Base-by-base conservation (phyloP, 2,329 filamentous ascomycete genomes). In the Beauveria sp. region DNA sequence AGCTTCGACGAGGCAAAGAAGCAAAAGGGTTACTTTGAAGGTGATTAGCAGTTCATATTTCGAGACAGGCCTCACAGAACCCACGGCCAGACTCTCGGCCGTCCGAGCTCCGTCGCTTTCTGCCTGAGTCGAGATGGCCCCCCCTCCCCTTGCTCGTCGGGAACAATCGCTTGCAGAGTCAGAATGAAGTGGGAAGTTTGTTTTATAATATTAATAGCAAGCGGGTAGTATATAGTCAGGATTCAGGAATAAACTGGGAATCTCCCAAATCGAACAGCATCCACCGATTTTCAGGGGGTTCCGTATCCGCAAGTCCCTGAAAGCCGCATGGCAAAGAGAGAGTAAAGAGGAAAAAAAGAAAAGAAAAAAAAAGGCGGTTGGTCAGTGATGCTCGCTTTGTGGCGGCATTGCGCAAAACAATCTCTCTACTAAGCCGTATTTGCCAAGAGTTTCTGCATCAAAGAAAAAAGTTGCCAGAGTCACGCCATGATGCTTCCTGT, bases 381-480 rank as follows among this genome's bases (percentile, higher is more conserved):
- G 45, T 34, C n/a, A 14, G 30, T 26, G 43, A 24, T 24, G 28
- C 45, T 58, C 56, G 56, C 45, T 58, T 58, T 58, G 56, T 58
- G 22, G 45, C 56, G 56, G 56, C 56, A 47, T 58, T 51, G 18
- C 18, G n/a, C 43, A 38, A 38, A 38, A 38, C 34, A 5, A 38
- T 38, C 10, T 38, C 12, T 38, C 34, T 38, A 38, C 34, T 38
- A 16, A 38, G 34, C 34, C 34, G 34, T 16, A 6, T 16, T 38
- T 5, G 16, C 14, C 12, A 5, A 16, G 12, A 38, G 34, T 5
- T 38, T 38, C 12, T 38, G 34, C 34, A 38, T 38, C 28, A 12
- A 34, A 34, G 5, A 34, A 34, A 34, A 5, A 14, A 38, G 5
- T 38, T 38, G 34, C 34, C 12, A 5, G 12, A 38, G 34, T 38